A percentile compares a stretch with the other conserved stretches of the same genome.
Evolutionary conservation across 768 basidiomycete species (phyloP).

Genomic region (Tulasnella sp.): DNA sequence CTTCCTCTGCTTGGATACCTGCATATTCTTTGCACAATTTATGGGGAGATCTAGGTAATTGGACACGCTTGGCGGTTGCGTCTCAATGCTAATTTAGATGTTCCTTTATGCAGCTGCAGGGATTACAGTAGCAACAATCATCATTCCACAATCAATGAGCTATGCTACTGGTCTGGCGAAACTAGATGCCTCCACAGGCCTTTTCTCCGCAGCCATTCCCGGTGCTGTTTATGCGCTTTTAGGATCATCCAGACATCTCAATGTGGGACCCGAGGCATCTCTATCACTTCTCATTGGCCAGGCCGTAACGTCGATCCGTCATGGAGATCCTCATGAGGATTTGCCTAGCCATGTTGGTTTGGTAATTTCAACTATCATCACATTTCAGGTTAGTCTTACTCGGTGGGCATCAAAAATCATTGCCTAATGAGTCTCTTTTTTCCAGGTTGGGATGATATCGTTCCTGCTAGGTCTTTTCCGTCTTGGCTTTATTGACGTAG

Average conservation of each 20-base stretch:
- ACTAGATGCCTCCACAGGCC: slow-evolving; percentile 69
- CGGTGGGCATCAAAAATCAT: background rate
- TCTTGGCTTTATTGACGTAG: slow-evolving; percentile 86
- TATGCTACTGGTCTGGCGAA: slow-evolving; percentile 83
- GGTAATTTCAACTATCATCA: slow-evolving; percentile 65
- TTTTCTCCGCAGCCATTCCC: slow-evolving; percentile 50
- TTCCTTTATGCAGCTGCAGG: too few species aligned
- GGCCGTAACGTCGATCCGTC: slow-evolving; percentile 57
- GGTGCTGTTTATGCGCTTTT: slow-evolving; percentile 83
- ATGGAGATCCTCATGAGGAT: slow-evolving; percentile 33
- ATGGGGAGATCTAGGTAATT: background rate
- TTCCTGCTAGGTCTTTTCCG: slow-evolving; percentile 78
- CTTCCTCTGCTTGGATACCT: slow-evolving; percentile 68
- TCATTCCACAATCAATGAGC: slow-evolving; percentile 79
- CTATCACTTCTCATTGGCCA: slow-evolving; percentile 80
- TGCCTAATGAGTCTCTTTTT: background rate
- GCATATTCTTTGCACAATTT: slow-evolving; percentile 57
- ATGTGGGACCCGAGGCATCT: slow-evolving; percentile 67
- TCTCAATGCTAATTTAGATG: slow-evolving; percentile 61
- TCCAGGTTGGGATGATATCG: slow-evolving; percentile 69
- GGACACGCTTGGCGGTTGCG: slow-evolving; percentile 24
- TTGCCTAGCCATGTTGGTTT: slow-evolving; percentile 37
- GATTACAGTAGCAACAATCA: slow-evolving; percentile 69
- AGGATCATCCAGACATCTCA: slow-evolving; percentile 70
- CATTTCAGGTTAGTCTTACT: slow-evolving; percentile 49